Percentiles rank a stretch among this genome's conserved stretches.
Conservation (phyloP, 2,329 filamentous ascomycete genomes). For the Bertia moriformis region DNA sequence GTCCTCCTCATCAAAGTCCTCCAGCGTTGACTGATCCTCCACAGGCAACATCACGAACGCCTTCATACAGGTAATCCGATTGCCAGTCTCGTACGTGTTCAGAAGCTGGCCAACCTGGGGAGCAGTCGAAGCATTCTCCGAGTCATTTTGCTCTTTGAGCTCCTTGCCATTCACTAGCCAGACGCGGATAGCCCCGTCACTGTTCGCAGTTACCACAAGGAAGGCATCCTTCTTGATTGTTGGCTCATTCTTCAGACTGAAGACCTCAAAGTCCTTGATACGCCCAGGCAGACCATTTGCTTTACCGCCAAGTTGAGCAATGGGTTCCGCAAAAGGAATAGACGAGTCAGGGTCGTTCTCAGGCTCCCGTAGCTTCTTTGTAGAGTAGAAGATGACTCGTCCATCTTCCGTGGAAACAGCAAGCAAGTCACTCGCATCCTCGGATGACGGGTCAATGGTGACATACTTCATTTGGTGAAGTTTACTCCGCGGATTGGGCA, state of each 20-base stretch:
- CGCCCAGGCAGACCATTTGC: slow-evolving; percentile 51
- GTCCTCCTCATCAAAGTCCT: slow-evolving; percentile 31
- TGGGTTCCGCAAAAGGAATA: slow-evolving; percentile 44
- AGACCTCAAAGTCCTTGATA: slow-evolving; percentile 75
- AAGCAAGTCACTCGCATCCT: slow-evolving; percentile 37
- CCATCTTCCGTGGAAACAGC: slow-evolving; percentile 84
- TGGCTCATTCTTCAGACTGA: slow-evolving; percentile 19
- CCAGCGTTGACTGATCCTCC: slow-evolving; percentile 44
- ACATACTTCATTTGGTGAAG: slow-evolving; percentile 72
- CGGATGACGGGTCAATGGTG: slow-evolving; percentile 17
- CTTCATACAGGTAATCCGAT: slow-evolving; percentile 76
- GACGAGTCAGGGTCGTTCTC: slow-evolving; percentile 25
- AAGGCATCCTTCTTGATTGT: slow-evolving; percentile 23
- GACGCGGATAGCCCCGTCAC: slow-evolving; percentile 70
- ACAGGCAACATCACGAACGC: slow-evolving; percentile 71
- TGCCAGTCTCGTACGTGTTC: slow-evolving; percentile 69
- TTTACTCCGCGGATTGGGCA: slow-evolving; percentile 58
- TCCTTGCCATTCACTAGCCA: slow-evolving; percentile 46
- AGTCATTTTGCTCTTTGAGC: slow-evolving; percentile 10
- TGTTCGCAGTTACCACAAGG: slow-evolving; percentile 61
- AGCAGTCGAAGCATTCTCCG: not conserved
- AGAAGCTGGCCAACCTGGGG: slow-evolving; percentile 45
- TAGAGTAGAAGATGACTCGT: slow-evolving; percentile 69
- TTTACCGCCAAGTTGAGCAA: slow-evolving; percentile 69
- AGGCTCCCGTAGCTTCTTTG: slow-evolving; percentile 32